Evolutionary conservation across 768 basidiomycete genomes (phyloP).

Genomic region (Naganishia friedmannii): DNA sequence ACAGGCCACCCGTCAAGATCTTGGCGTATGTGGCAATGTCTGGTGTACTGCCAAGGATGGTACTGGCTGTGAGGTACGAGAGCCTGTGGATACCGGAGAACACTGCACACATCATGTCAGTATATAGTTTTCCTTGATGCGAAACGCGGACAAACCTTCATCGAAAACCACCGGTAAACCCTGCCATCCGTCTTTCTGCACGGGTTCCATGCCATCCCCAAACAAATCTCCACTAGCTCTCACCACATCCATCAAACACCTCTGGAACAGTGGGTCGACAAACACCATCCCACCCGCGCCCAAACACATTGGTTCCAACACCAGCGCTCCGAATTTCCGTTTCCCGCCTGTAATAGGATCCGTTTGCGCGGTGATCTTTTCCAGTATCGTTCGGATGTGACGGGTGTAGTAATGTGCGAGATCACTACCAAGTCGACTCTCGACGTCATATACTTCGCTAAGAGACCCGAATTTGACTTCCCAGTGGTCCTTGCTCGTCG

Average conservation of each 20-base stretch:
- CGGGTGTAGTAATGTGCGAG: conserved; percentile 65
- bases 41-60: conserved; percentile 66
- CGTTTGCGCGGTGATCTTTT: conserved; percentile 35
- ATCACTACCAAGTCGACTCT: conserved; percentile 60
- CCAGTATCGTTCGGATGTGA: conserved; percentile 62
- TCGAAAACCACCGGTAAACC: conserved; percentile 90
- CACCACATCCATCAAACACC: conserved; percentile 75
- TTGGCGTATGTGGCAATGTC: conserved; percentile 93
- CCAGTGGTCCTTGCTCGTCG: conserved; percentile 33
- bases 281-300: conserved; percentile 97
- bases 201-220: conserved; percentile 39
- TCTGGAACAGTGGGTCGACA: conserved; percentile 93
- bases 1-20: conserved; percentile 84
- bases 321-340: conserved; percentile 61
- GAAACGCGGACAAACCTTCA: conserved; percentile 56
- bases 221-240: conserved; percentile 57
- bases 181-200: conserved; percentile 55
- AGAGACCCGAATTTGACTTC: conserved; percentile 55
- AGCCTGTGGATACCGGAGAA: conserved; percentile 89
- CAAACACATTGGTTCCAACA: conserved; percentile 87
- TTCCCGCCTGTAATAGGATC: conserved; percentile 27
- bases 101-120: conserved; percentile 54
- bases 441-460: conserved; percentile 67
- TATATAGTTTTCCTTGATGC: neutral
- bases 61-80: conserved; percentile 63